Evolutionary conservation across 2,329 filamentous ascomycete genomes (phyloP), one percentile per base, ranked within the genome.

Genomic region (Colletotrichum sp.): DNA sequence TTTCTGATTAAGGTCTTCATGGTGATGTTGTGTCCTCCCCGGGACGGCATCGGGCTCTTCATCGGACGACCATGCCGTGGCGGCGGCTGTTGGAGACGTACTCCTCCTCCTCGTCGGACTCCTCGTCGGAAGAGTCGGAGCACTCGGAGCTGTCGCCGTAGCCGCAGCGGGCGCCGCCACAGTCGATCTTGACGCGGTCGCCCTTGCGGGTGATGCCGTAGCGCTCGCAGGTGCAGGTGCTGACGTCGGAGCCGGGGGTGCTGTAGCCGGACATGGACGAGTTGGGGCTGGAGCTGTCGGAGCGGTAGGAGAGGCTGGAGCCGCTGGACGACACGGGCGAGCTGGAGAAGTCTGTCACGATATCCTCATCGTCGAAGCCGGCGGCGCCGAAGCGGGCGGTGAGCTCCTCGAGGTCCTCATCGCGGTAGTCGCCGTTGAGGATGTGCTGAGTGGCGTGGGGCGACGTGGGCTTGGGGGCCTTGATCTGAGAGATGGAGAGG

Each of bases 181-280:
- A 99, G 91, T 98, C 96, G 85, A 98, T 93, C 91, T 96, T 97
- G 91, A 99, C 94, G 82, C 96, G 93, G 86, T 98, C 94, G 83
- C 96, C 96, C 85, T 94, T 93, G 87, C 96, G 95, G 79, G 96
- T 98, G 89, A 99, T 98, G 81, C 96, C 96, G 89, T 97, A 98
- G 88, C 96, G 95, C 86, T 98, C 95, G 88, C 96, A 99, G 79
- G 94, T 96, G 92, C 97, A 99, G 84, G 90, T 91, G 82, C 91
- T 93, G 87, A 92, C 93, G 82, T 94, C 94, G 68, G 94, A 95
- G 86, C 90, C 90, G 78, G 94, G 94, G 77, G 93, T 95, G 89
- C 95, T 95, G 85, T 95, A 96, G 80, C 93, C 94, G 71, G 94
- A 93, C 80, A 94, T 89, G 76, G 92, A 93, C 48, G 93, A 96